Evolutionary conservation across 1,284 basidiomycete genomes (phyloP), one percentile per base, ranked within the genome.

Genomic region (Xanthoconium separans): DNA sequence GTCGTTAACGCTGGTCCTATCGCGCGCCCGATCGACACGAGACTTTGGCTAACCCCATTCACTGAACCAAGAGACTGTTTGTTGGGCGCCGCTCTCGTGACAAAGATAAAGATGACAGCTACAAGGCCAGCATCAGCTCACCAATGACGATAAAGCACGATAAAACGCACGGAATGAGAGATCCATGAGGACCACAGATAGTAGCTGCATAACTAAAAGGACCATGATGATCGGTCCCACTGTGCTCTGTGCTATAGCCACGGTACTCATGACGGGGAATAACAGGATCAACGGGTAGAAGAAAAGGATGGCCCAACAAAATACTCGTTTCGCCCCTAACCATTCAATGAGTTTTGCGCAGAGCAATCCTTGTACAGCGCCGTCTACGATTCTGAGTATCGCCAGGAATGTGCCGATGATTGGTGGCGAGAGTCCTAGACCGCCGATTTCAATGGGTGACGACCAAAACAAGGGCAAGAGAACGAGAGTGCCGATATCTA

Each of bases 401-500:
- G 82, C 81, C 18, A 89, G 69, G 51, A 82, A 73, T 15, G 75
- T 75, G 7, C 87, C 87, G 33, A 89, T 89, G 22, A 64, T 69
- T 1, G 80, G 69, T 0, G 86, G 85, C 0, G 77, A 61, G n/a
- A 87, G 70, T 2, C 85, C 87, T 4, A 89, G 75, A 1, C 87
- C 87, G 47, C 87, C 87, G 6, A 82, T 70, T 44, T 75, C 82
- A 76, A 69, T 22, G 39, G 39, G 39, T 18, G 18, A 40, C 20
- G 39, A 40, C 20, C 10, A 20, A 40, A 87, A 90, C 15, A 90
- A 67, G 3, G 88, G 86, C 22, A 84, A 77, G 16, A 91, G 75
- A 11, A 81, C 81, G 24, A 82, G 77, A 61, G 80, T 78, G 0
- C 81, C 69, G 50, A 90, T 87, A 51, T 90, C 85, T 27, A 88